Evolutionary conservation across 139 green algal genomes (phyloP).

Genomic region (Chlorella vulgaris): DNA sequence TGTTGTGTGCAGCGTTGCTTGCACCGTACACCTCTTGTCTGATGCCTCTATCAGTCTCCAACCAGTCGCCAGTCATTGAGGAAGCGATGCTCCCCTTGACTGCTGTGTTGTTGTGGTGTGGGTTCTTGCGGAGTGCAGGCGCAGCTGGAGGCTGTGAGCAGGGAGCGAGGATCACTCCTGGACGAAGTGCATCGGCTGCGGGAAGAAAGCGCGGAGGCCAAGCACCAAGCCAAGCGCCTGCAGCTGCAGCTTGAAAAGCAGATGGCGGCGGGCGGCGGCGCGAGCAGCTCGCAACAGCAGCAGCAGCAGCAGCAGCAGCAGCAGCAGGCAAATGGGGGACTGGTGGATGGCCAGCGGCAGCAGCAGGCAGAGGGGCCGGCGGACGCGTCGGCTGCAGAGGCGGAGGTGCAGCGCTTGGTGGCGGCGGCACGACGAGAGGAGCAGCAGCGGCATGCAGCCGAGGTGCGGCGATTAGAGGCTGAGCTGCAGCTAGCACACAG

Average conservation of each 20-base stretch:
- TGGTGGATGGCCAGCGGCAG: not conserved
- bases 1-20: too few relatives aligned
- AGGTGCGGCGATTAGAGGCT: slow-evolving; percentile 4
- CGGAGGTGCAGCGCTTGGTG: not conserved
- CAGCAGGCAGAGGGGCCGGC: not conserved
- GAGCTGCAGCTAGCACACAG: slow-evolving; percentile 16
- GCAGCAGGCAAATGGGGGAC: not conserved
- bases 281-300: not conserved
- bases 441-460: slow-evolving; percentile 7
- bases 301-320: slow-evolving; percentile 5
- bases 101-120: too few relatives aligned
- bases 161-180: slow-evolving; percentile 15
- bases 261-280: not conserved
- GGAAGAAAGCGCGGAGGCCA: slow-evolving; percentile 23
- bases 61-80: too few relatives aligned
- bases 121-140: not conserved
- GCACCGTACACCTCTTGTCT: too few relatives aligned
- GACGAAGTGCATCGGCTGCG: slow-evolving; percentile 19
- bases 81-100: too few relatives aligned
- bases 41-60: too few relatives aligned
- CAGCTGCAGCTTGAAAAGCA: slow-evolving; percentile 10
- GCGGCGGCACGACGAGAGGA: not conserved
- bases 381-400: not conserved
- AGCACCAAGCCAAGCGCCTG: not conserved
- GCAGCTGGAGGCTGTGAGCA: slow-evolving; percentile 20